Percentiles rank a stretch among this genome's conserved stretches.
These are phyloP conservation scores for Polygonum maritimum DNA, from an alignment of 148 eudicot species.

Conservation along the genomic window DNA sequence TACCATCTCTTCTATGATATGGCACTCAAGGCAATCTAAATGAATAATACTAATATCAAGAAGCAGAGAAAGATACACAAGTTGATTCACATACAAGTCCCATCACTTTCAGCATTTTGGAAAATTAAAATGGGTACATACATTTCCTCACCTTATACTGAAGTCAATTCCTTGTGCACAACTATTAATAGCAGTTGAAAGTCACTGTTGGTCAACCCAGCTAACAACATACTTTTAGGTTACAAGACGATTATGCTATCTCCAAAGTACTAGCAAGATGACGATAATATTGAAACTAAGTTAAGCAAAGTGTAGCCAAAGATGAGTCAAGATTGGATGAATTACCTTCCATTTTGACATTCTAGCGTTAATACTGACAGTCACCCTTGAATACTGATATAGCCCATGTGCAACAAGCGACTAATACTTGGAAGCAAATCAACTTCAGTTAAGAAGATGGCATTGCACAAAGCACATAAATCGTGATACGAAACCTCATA, in stretches of 20 bases:
- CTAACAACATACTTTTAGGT: conserved; percentile 86
- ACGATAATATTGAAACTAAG: neutral
- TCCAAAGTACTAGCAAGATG: neutral
- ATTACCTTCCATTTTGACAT: conserved; percentile 96
- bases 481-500: neutral
- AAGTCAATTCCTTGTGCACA: conserved; percentile 92
- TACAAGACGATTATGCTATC: conserved; percentile 79
- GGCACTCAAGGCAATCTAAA: conserved; percentile 70
- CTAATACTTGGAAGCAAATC: conserved; percentile 96
- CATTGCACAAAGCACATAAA: neutral
- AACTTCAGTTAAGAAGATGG: conserved; percentile 36
- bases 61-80: conserved; percentile 9
- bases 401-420: conserved; percentile 69
- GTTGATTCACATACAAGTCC: neutral
- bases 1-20: conserved; percentile 83
- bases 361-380: conserved; percentile 64
- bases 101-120: neutral
- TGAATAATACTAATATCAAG: conserved; percentile 80
- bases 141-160: conserved; percentile 56
- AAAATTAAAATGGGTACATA: neutral
- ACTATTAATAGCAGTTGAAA: conserved; percentile 64
- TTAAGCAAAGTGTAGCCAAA: neutral
- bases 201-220: conserved; percentile 86
- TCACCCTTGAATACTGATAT: conserved; percentile 86
- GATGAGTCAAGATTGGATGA: conserved; percentile 2